Evolutionary conservation across 805 yeast genomes (phyloP).

Genomic region (Candida pini): DNA sequence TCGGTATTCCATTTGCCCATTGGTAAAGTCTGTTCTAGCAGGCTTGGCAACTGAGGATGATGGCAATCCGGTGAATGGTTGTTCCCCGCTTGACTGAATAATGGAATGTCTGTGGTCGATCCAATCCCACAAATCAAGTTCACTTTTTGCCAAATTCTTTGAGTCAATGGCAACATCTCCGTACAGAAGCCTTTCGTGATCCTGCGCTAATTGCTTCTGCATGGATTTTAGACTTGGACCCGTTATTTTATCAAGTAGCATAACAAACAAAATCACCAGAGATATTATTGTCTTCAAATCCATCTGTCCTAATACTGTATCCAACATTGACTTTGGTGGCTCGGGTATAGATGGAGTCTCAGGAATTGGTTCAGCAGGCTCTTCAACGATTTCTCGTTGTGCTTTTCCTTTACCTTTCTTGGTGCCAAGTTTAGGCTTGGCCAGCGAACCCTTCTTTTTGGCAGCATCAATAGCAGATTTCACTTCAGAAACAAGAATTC

Average conservation of each 20-base stretch:
- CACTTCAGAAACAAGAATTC: conserved; percentile 41
- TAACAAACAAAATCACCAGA: conserved; percentile 14
- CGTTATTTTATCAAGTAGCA: conserved; percentile 14
- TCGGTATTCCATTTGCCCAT: conserved; percentile 24
- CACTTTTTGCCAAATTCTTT: conserved; percentile 40
- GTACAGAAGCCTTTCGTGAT: conserved; percentile 8
- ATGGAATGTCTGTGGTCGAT: conserved; percentile 38
- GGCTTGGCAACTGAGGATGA: too few species aligned
- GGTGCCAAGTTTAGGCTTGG: conserved; percentile 8
- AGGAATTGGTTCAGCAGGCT: conserved; percentile 5
- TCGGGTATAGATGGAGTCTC: conserved; percentile 6
- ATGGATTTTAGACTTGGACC: conserved; percentile 7
- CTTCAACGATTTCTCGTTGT: conserved; percentile 4
- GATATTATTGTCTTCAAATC: conserved; percentile 18
- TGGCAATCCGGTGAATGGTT: too few species aligned
- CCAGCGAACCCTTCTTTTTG: conserved; percentile 23
- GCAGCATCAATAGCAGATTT: conserved; percentile 14
- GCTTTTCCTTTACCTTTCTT: conserved; percentile 5
- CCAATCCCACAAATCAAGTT: conserved; percentile 72
- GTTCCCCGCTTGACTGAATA: too few species aligned
- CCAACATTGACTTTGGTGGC: conserved; percentile 8
- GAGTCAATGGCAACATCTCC: too few species aligned
- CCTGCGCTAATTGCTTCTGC: conserved; percentile 4
- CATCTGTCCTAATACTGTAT: conserved; percentile 15
- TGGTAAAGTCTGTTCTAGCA: too few species aligned